These are phyloP conservation scores for Aquilaria agallochum DNA, from an alignment of 441 rosid genomes.

Conservation along the genomic window DNA sequence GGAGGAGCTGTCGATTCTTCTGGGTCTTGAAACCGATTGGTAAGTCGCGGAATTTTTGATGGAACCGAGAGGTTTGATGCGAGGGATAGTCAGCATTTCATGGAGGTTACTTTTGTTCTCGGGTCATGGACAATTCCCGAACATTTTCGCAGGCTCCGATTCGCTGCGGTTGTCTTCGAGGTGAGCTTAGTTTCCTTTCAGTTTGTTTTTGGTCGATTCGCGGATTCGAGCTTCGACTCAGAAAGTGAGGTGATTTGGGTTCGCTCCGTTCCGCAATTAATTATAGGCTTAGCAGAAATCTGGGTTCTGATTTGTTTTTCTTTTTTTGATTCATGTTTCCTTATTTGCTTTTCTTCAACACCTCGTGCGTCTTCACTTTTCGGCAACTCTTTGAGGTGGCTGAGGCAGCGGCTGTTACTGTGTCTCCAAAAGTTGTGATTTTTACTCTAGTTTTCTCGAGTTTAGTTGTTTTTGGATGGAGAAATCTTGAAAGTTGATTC, in stretches of 20 bases:
- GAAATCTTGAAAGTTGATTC: too few species aligned
- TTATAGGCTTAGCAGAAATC: too few species aligned
- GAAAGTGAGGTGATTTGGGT: background rate
- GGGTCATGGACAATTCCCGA: slow-evolving; percentile 33
- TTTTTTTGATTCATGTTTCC: too few species aligned
- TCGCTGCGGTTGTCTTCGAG: slow-evolving; percentile 40
- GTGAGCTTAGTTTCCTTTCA: slow-evolving; percentile 32
- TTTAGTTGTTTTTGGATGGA: too few species aligned
- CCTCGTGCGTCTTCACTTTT: too few species aligned
- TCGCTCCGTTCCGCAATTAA: background rate
- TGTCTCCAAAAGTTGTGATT: too few species aligned
- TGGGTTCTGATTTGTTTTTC: too few species aligned
- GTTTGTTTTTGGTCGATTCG: background rate
- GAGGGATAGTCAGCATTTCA: slow-evolving; percentile 36
- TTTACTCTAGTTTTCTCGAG: too few species aligned
- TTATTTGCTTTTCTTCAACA: too few species aligned
- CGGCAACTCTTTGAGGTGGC: too few species aligned
- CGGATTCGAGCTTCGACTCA: slow-evolving; percentile 2
- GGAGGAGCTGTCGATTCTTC: slow-evolving; percentile 28
- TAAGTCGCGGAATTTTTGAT: slow-evolving; percentile 49
- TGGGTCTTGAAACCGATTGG: slow-evolving; percentile 34
- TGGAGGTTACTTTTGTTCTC: slow-evolving; percentile 55
- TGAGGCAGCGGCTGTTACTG: too few species aligned
- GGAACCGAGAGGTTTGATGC: slow-evolving; percentile 46
- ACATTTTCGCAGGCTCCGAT: slow-evolving; percentile 44